These are phyloP conservation scores for Platismatia glauca DNA, from an alignment of 495 filamentous ascomycete species.

Conservation along the genomic window DNA sequence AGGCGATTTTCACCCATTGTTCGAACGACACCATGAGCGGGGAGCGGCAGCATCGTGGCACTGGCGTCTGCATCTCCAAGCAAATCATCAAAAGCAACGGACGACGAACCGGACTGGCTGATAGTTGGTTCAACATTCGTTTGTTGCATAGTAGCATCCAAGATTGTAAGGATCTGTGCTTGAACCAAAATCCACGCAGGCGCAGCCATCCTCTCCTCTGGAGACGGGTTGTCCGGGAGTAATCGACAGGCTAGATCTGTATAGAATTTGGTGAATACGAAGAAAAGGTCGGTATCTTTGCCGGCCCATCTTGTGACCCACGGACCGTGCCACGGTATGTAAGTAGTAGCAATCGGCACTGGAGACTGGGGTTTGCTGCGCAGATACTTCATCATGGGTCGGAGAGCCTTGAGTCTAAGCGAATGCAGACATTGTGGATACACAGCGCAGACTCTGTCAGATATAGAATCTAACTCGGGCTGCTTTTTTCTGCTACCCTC, in stretches of 20 bases:
- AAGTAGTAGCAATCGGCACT: constrained; percentile 57
- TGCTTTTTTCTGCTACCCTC: constrained; percentile 48
- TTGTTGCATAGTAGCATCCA: constrained; percentile 82
- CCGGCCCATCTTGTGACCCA: constrained; percentile 87
- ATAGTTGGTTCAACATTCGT: constrained; percentile 42
- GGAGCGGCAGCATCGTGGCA: constrained; percentile 56
- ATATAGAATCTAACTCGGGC: constrained; percentile 31
- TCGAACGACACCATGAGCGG: constrained; percentile 58
- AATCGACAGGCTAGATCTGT: constrained; percentile 77
- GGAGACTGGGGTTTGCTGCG: constrained; percentile 49
- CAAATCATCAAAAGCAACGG: constrained; percentile 69
- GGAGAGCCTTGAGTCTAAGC: constrained; percentile 63
- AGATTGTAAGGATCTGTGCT: constrained; percentile 69
- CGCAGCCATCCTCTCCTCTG: constrained; percentile 52
- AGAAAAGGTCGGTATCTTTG: constrained; percentile 85
- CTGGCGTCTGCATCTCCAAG: constrained; percentile 61
- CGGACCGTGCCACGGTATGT: constrained; percentile 75
- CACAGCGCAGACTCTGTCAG: constrained; percentile 50
- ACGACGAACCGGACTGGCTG: constrained; percentile 47
- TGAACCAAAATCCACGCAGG: constrained; percentile 80
- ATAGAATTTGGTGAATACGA: constrained; percentile 87
- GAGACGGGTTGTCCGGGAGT: constrained; percentile 56
- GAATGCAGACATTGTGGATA: constrained; percentile 67
- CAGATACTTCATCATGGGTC: constrained; percentile 53
- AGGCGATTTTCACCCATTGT: constrained; percentile 89